These are phyloP conservation scores for Leccinum colubrinum DNA, from an alignment of 1,284 basidiomycete genomes.

Conservation along the genomic window DNA sequence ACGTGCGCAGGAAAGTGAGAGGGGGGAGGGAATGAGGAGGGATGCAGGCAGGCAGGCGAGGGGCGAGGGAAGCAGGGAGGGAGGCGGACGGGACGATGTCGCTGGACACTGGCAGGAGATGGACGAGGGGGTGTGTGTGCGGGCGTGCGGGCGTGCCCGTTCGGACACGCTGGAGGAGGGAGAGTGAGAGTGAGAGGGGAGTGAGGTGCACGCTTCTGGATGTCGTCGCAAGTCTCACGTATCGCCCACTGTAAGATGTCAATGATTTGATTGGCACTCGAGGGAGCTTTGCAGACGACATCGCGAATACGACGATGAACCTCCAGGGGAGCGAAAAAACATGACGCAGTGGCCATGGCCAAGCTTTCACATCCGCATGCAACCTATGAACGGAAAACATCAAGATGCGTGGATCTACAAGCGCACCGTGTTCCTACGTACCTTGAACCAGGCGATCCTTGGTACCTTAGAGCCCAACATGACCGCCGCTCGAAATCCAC, in stretches of 20 bases:
- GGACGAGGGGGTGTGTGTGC: no score
- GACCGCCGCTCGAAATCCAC: background rate
- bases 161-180: no score
- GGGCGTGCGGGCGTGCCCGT: no score
- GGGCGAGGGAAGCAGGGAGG: no score
- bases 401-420: background rate
- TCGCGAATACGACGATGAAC: background rate
- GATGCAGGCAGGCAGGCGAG: no score
- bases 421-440: background rate
- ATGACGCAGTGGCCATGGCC: background rate
- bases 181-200: constrained; percentile 15
- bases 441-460: background rate
- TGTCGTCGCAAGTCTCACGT: constrained; percentile 42
- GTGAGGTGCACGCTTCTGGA: constrained; percentile 37
- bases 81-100: no score
- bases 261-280: constrained; percentile 17
- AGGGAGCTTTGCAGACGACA: background rate
- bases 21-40: no score
- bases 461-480: background rate
- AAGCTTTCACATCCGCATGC: background rate
- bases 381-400: background rate
- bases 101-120: no score
- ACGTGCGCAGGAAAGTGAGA: no score
- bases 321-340: background rate
- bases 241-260: constrained; percentile 48